Evolutionary conservation across 257 asterid genomes (phyloP).

Genomic region (Salvia splendens): DNA sequence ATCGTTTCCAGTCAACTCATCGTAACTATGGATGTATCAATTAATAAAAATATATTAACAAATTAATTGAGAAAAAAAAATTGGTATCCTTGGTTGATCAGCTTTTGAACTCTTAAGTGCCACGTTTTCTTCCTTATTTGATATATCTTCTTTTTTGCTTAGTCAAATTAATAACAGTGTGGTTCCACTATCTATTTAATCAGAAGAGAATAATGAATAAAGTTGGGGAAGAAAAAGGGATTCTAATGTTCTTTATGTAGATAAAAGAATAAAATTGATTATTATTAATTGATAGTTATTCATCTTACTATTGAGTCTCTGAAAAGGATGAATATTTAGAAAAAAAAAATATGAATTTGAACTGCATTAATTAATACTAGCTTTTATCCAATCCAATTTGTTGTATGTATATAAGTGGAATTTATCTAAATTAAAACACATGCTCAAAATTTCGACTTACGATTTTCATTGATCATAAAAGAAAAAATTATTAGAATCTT

Average conservation of each 20-base stretch:
- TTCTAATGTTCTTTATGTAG: neutral
- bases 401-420: too few relatives aligned
- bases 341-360: too few relatives aligned
- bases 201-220: neutral
- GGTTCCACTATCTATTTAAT: slow-evolving; percentile 16
- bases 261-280: neutral
- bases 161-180: slow-evolving; percentile 3
- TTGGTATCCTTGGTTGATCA: neutral
- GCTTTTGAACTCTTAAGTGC: neutral
- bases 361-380: too few relatives aligned
- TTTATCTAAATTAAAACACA: too few relatives aligned
- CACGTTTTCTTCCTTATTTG: neutral
- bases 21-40: neutral
- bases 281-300: too few relatives aligned
- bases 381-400: too few relatives aligned
- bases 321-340: too few relatives aligned
- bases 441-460: too few relatives aligned
- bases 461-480: too few relatives aligned
- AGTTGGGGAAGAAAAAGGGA: neutral
- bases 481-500: too few relatives aligned
- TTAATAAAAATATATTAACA: neutral
- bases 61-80: neutral
- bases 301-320: too few relatives aligned
- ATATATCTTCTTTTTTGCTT: neutral
- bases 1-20: slow-evolving; percentile 13